Conservation (phyloP, 1,284 basidiomycete species). For the Cryptococcus sp. region DNA sequence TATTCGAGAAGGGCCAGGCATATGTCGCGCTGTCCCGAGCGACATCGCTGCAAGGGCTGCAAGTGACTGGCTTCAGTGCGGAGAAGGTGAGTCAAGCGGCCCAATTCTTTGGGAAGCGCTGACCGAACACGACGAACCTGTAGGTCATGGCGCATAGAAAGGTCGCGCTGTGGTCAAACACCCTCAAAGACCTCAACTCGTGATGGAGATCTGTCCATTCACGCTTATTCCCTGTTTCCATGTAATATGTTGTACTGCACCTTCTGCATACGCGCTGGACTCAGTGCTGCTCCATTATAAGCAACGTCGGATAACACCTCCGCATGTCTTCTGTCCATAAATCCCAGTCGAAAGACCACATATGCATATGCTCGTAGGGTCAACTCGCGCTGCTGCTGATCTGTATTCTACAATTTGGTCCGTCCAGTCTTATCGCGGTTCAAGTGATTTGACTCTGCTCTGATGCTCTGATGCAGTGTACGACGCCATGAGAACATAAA, state of each 20-base stretch:
- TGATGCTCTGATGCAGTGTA: background rate
- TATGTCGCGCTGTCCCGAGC: conserved; percentile 97
- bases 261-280: no score
- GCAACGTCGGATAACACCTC: background rate
- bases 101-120: background rate
- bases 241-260: no score
- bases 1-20: conserved; percentile 83
- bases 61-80: conserved; percentile 82
- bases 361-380: no score
- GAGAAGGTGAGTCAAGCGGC: conserved; percentile 63
- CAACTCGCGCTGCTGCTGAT: no score
- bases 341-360: no score
- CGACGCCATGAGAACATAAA: background rate
- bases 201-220: no score
- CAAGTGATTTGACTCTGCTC: no score
- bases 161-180: conserved; percentile 45
- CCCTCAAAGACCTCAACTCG: conserved; percentile 30
- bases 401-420: no score
- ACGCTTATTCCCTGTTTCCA: no score
- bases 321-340: no score
- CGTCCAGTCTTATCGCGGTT: no score
- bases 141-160: conserved; percentile 66
- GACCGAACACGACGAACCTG: conserved; percentile 1
- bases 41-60: conserved; percentile 84
- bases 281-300: no score